Conservation (phyloP, 2,329 filamentous ascomycete species). For the Xylaria sp. region DNA sequence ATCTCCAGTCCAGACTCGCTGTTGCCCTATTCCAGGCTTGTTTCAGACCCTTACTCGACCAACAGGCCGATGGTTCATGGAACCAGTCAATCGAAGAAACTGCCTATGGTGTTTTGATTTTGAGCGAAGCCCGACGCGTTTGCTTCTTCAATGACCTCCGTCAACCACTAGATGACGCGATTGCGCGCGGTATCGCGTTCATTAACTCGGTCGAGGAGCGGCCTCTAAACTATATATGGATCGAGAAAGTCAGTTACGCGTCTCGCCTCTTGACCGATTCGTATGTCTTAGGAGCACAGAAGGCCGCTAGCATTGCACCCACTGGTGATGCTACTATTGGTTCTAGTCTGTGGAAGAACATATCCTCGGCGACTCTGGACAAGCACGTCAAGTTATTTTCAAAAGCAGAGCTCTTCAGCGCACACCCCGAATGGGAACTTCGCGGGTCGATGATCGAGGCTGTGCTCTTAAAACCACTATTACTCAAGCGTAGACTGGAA, state of each 20-base stretch:
- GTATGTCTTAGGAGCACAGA: constrained; percentile 40
- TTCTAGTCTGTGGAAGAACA: constrained; percentile 32
- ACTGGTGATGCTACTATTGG: constrained; percentile 25
- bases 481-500: constrained; percentile 34
- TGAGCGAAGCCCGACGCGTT: constrained; percentile 38
- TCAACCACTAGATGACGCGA: constrained; percentile 32
- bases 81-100: constrained; percentile 40
- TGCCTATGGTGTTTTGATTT: constrained; percentile 38
- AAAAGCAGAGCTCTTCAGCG: constrained; percentile 36
- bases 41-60: constrained; percentile 35
- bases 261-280: constrained; percentile 39
- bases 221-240: constrained; percentile 40
- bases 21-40: constrained; percentile 40
- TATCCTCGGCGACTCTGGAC: constrained; percentile 20
- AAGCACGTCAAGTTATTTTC: constrained; percentile 38
- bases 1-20: constrained; percentile 34
- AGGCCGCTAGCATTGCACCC: constrained; percentile 23
- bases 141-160: constrained; percentile 38
- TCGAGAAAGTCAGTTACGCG: constrained; percentile 43
- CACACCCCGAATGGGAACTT: constrained; percentile 39
- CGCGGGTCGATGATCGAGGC: constrained; percentile 40
- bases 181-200: constrained; percentile 33
- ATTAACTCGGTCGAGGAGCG: constrained; percentile 33
- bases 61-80: constrained; percentile 38
- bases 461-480: constrained; percentile 34